Evolutionary conservation across 225 moss, liverwort and hornwort genomes (phyloP).

Genomic region (Antitrichia curtipendula): DNA sequence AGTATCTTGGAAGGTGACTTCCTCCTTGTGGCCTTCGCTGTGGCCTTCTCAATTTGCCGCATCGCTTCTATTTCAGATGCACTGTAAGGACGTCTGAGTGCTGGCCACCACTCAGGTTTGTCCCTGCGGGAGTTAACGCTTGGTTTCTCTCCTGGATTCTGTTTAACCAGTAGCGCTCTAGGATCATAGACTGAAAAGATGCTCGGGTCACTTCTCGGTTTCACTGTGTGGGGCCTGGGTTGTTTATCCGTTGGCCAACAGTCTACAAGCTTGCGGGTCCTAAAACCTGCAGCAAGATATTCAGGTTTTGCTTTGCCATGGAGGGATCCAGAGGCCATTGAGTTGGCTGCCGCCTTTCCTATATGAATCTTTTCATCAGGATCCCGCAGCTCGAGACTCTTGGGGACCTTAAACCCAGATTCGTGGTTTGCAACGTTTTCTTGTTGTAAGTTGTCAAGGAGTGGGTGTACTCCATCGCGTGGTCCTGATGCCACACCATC

Average conservation of each 20-base stretch:
- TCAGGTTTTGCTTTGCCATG: background rate
- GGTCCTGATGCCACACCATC: background rate
- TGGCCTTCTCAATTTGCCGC: background rate
- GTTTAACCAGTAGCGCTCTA: background rate
- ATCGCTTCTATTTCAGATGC: conserved; percentile 2
- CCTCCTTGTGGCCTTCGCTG: background rate
- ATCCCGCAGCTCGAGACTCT: background rate
- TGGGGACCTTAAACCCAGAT: background rate
- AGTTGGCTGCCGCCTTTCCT: background rate
- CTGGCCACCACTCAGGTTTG: conserved; percentile 39
- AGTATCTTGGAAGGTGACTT: conserved; percentile 5
- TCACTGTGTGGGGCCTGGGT: background rate
- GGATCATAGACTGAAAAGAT: background rate
- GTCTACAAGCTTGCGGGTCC: conserved; percentile 4
- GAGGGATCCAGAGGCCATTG: background rate
- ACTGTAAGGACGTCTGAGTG: conserved; percentile 21
- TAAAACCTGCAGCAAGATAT: background rate
- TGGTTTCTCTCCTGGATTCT: background rate
- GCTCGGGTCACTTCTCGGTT: background rate
- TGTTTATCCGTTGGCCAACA: conserved; percentile 10
- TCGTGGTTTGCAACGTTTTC: background rate
- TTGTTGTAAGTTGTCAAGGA: background rate
- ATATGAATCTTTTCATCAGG: background rate
- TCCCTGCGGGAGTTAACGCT: background rate
- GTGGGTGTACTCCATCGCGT: background rate